Evolutionary conservation across 495 filamentous ascomycete genomes (phyloP).

Genomic region (Parathielavia appendiculata): DNA sequence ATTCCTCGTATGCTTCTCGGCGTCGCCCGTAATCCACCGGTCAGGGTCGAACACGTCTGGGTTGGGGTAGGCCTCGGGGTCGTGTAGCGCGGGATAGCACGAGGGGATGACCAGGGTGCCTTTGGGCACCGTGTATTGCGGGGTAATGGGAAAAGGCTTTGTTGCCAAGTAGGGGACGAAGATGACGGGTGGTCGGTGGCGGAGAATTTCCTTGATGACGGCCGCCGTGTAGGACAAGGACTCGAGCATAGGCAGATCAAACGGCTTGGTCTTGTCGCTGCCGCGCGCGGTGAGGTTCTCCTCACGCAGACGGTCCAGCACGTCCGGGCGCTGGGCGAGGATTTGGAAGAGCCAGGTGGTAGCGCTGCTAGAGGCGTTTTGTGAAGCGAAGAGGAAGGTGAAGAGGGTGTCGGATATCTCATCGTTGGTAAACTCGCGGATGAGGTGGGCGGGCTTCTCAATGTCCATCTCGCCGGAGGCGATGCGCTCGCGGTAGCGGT

Average conservation of each 20-base stretch:
- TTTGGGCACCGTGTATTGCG: conserved; percentile 83
- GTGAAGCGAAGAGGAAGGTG: conserved; percentile 96
- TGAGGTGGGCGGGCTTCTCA: conserved; percentile 73
- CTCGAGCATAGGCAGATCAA: conserved; percentile 80
- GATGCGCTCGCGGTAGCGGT: conserved; percentile 59
- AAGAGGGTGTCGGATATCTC: conserved; percentile 94
- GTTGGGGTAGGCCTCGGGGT: conserved; percentile 84
- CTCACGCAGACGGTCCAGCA: conserved; percentile 83
- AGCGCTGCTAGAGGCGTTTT: conserved; percentile 92
- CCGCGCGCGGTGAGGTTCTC: conserved; percentile 77
- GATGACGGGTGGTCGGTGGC: conserved; percentile 92
- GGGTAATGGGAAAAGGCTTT: conserved; percentile 89
- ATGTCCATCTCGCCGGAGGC: conserved; percentile 57
- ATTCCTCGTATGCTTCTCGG: conserved; percentile 87
- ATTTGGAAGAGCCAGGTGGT: conserved; percentile 92
- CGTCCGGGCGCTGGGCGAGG: conserved; percentile 86
- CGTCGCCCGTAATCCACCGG: conserved; percentile 83
- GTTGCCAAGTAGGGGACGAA: conserved; percentile 96
- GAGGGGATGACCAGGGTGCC: conserved; percentile 89
- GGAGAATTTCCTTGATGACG: conserved; percentile 85
- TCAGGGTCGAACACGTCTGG: conserved; percentile 88
- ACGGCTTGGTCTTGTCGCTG: conserved; percentile 65
- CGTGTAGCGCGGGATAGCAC: conserved; percentile 83
- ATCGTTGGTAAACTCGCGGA: conserved; percentile 82
- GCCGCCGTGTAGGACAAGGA: conserved; percentile 86